Percentiles rank a stretch among this genome's conserved stretches.
These are phyloP conservation scores for Blyttiomyces sp. DNA, from an alignment of 371 early-diverging fungal species.

Conservation along the genomic window DNA sequence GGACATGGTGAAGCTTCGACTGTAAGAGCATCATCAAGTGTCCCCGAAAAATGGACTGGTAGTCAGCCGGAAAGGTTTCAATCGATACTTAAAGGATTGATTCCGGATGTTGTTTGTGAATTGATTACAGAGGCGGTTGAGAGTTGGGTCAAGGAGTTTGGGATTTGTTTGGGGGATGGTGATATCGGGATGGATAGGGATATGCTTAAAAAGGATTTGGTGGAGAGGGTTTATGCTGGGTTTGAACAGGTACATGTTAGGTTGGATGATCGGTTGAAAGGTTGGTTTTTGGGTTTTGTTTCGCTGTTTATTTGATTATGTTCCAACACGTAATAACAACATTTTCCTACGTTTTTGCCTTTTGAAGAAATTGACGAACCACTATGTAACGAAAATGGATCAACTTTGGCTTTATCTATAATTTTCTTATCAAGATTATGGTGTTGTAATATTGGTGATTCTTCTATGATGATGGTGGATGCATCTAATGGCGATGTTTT, in stretches of 20 bases:
- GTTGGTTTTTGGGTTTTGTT: neutral
- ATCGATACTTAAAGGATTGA: neutral
- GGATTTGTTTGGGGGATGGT: neutral
- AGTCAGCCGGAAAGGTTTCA: neutral
- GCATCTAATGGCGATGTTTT: neutral
- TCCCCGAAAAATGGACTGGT: neutral
- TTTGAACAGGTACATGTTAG: neutral
- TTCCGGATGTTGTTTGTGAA: neutral
- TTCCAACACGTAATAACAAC: neutral
- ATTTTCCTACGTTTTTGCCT: neutral
- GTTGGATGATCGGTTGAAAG: neutral
- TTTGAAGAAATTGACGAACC: neutral
- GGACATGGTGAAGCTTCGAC: no score
- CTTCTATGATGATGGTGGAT: conserved; percentile 15
- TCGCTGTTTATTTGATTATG: neutral
- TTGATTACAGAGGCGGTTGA: no score
- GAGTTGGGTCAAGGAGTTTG: neutral
- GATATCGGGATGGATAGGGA: neutral
- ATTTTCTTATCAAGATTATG: neutral
- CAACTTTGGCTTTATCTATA: conserved; percentile 12
- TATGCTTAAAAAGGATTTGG: neutral
- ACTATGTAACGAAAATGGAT: conserved; percentile 18
- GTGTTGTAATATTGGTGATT: conserved; percentile 19
- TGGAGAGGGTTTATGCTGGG: neutral
- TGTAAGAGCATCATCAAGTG: neutral